A percentile compares a stretch with the other conserved stretches of the same genome.
These are phyloP conservation scores for Gossypium davidsonii DNA, from an alignment of 441 rosid species.

Conservation along the genomic window DNA sequence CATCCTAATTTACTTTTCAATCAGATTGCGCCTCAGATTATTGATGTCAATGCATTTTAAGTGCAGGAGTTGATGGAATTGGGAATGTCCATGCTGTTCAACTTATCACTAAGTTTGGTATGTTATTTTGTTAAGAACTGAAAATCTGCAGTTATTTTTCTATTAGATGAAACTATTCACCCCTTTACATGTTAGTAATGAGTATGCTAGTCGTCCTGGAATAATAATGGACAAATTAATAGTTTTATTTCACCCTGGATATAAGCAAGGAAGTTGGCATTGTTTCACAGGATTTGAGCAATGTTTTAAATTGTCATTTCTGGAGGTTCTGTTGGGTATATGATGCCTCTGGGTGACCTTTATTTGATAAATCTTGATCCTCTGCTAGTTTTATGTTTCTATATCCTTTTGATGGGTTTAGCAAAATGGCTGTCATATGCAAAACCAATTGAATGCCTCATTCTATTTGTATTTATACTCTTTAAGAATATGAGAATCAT, in stretches of 20 bases:
- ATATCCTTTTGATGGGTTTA: background rate
- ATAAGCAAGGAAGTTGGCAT: background rate
- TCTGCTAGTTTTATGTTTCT: background rate
- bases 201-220: constrained; percentile 4
- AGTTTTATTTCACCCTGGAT: background rate
- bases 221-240: background rate
- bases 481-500: background rate
- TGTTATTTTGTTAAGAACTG: constrained; percentile 11
- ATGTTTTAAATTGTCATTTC: background rate
- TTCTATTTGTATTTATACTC: background rate
- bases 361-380: background rate
- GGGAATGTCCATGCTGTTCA: constrained; percentile 76
- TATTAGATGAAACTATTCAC: background rate
- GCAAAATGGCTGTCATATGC: background rate
- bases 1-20: background rate
- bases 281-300: background rate
- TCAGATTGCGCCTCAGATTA: background rate
- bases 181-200: background rate
- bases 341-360: background rate
- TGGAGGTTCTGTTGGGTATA: constrained; percentile 1
- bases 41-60: constrained; percentile 17
- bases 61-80: constrained; percentile 85
- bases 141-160: background rate
- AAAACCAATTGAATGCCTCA: background rate
- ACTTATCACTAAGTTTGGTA: constrained; percentile 74